Conservation (phyloP, 192 early-diverging fungal species). For the Umbelopsis vinacea region DNA sequence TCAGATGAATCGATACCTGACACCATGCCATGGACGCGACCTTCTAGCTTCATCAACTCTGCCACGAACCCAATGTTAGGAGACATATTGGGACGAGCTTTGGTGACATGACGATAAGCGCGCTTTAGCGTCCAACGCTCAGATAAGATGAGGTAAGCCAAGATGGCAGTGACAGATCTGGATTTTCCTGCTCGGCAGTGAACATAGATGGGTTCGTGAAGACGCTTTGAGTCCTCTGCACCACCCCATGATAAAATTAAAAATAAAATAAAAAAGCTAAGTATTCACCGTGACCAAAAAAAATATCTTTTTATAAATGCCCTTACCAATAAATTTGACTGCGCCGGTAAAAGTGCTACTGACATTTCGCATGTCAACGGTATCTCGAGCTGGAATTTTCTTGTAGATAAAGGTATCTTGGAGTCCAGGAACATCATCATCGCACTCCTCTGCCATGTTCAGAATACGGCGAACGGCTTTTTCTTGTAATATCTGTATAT, state of each 20-base stretch:
- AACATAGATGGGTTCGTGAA: constrained; percentile 63
- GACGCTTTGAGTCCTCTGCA: constrained; percentile 37
- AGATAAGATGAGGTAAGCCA: constrained; percentile 68
- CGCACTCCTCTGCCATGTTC: constrained; percentile 81
- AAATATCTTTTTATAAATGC: no score
- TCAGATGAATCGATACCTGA: constrained; percentile 1
- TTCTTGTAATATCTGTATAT: constrained; percentile 53
- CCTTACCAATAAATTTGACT: constrained; percentile 72
- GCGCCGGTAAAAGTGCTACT: constrained; percentile 61
- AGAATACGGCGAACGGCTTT: constrained; percentile 69
- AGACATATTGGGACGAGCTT: constrained; percentile 65
- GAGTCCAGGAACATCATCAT: constrained; percentile 49
- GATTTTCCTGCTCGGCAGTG: constrained; percentile 83
- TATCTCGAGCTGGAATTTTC: constrained; percentile 63
- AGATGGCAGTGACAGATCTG: constrained; percentile 72
- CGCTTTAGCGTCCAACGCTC: constrained; percentile 65
- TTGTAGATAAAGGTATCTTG: constrained; percentile 46
- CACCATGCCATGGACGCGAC: constrained; percentile 50
- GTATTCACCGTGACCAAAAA: not conserved
- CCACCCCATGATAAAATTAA: not conserved
- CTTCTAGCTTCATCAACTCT: constrained; percentile 71
- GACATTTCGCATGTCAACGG: constrained; percentile 67
- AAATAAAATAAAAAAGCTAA: not conserved
- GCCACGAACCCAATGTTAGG: constrained; percentile 83
- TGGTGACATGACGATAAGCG: constrained; percentile 70